phyloP scores from a whole-genome alignment of 371 early-diverging fungal species.

The Choanephora cucurbitarum region DNA sequence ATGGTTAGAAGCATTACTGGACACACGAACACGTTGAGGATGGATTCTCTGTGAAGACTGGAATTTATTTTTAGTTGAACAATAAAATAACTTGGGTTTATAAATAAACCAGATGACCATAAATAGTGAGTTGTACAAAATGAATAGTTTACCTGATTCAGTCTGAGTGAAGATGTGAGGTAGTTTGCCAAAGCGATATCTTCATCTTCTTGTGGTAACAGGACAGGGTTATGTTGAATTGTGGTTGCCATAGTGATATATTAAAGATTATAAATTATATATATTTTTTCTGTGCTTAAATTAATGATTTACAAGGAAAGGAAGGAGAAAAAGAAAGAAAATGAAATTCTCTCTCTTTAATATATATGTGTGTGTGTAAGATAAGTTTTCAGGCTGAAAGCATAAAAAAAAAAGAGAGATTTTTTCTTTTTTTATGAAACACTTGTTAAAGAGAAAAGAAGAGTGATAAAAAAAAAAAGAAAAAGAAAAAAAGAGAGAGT shows the following conservation, averaged over 20 bases:
- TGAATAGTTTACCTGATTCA: conserved; percentile 25
- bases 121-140: conserved; percentile 21
- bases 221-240: conserved; percentile 18
- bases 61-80: conserved; percentile 12
- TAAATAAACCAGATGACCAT: conserved; percentile 30
- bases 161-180: conserved; percentile 20
- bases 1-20: conserved; percentile 15
- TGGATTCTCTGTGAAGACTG: conserved; percentile 3
- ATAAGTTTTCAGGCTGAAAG: not conserved
- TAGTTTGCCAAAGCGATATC: conserved; percentile 29
- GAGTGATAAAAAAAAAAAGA: not conserved
- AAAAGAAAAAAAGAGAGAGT: not conserved
- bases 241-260: conserved; percentile 17
- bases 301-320: too few relatives aligned
- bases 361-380: not conserved
- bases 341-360: not conserved
- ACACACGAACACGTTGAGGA: conserved; percentile 5
- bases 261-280: not conserved
- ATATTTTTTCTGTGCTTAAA: too few relatives aligned
- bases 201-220: conserved; percentile 27
- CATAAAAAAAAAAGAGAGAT: not conserved
- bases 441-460: not conserved
- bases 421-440: not conserved
- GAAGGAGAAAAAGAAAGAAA: not conserved
- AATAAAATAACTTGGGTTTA: conserved; percentile 18